These are phyloP conservation scores for Geosmithia flava DNA, from an alignment of 2,329 filamentous ascomycete species.

Conservation along the genomic window DNA sequence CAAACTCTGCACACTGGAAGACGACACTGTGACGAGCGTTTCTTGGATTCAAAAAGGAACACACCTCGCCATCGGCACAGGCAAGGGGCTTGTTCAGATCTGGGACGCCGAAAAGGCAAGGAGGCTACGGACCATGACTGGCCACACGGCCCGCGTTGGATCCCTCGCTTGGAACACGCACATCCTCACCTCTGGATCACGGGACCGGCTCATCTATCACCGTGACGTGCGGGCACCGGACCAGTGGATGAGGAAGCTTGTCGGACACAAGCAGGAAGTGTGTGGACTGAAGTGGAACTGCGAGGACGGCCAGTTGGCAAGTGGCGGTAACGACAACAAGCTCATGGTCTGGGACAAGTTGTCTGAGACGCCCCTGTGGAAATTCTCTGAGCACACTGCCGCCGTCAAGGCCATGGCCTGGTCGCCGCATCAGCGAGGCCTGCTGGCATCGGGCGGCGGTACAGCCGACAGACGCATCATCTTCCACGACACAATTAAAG, in stretches of 20 bases:
- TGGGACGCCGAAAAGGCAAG: constrained; percentile 89
- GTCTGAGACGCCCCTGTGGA: constrained; percentile 82
- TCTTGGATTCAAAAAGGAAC: constrained; percentile 98
- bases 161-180: constrained; percentile 97
- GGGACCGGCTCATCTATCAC: constrained; percentile 88
- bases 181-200: constrained; percentile 87
- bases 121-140: constrained; percentile 88
- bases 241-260: constrained; percentile 76
- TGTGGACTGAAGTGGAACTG: constrained; percentile 96
- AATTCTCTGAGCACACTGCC: constrained; percentile 88
- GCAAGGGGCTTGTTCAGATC: constrained; percentile 89
- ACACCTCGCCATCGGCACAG: constrained; percentile 88
- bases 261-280: constrained; percentile 95
- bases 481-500: constrained; percentile 92
- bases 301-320: constrained; percentile 88
- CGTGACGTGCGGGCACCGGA: constrained; percentile 88
- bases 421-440: constrained; percentile 89
- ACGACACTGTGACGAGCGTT: constrained; percentile 92
- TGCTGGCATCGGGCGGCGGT: constrained; percentile 90
- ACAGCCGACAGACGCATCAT: constrained; percentile 94
- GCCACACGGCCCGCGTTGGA: constrained; percentile 85
- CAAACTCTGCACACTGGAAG: constrained; percentile 82
- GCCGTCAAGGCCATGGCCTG: constrained; percentile 97
- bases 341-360: constrained; percentile 98
- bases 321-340: constrained; percentile 97